Evolutionary conservation across 192 early-diverging fungal species (phyloP).

Genomic region (Thamnidium elegans): DNA sequence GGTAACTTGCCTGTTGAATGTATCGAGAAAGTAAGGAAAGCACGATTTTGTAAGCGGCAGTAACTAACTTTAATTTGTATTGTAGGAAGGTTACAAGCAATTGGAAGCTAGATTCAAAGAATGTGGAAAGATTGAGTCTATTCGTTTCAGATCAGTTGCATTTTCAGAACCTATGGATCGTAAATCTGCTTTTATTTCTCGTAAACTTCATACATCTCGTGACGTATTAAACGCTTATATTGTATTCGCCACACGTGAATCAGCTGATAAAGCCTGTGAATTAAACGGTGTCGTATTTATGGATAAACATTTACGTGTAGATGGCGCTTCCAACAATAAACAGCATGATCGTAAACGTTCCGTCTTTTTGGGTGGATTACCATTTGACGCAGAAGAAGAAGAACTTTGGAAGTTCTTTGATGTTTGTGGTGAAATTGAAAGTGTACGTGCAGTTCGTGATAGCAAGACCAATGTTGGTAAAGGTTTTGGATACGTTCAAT

Average conservation of each 20-base stretch:
- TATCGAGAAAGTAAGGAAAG: conserved; percentile 51
- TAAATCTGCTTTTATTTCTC: conserved; percentile 79
- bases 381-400: conserved; percentile 73
- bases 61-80: no score
- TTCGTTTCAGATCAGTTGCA: conserved; percentile 89
- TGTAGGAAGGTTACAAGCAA: conserved; percentile 57
- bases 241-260: conserved; percentile 61
- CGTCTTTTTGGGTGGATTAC: conserved; percentile 71
- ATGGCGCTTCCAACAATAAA: conserved; percentile 47
- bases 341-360: conserved; percentile 74
- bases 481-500: conserved; percentile 93
- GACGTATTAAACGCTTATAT: conserved; percentile 89
- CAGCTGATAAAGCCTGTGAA: conserved; percentile 51
- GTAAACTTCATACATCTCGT: conserved; percentile 80
- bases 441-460: conserved; percentile 85
- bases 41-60: neutral
- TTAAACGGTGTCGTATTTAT: conserved; percentile 81
- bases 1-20: conserved; percentile 80
- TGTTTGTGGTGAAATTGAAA: conserved; percentile 68
- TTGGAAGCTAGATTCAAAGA: conserved; percentile 64
- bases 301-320: conserved; percentile 88
- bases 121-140: conserved; percentile 75
- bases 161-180: conserved; percentile 67
- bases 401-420: conserved; percentile 69
- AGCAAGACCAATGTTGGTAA: conserved; percentile 84